These are phyloP conservation scores for Triangularia setosa DNA, from an alignment of 2,329 filamentous ascomycete genomes.

Conservation along the genomic window DNA sequence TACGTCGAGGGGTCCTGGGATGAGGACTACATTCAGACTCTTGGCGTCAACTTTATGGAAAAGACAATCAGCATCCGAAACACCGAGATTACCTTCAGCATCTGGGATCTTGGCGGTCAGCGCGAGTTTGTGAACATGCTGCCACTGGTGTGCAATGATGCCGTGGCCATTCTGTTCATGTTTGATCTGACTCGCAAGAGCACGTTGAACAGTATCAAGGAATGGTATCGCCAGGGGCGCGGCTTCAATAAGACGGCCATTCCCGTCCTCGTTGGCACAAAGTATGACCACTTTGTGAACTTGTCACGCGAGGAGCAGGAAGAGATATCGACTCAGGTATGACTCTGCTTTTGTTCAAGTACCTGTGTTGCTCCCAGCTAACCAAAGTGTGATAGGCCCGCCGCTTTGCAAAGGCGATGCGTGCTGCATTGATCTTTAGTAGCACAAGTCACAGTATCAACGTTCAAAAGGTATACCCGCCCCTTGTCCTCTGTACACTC, in stretches of 20 bases:
- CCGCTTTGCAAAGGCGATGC: slow-evolving; percentile 97
- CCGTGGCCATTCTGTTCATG: slow-evolving; percentile 98
- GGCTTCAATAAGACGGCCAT: slow-evolving; percentile 99
- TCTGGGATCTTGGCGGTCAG: slow-evolving; percentile 97
- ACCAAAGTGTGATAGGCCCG: slow-evolving; percentile 61
- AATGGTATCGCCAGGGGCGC: slow-evolving; percentile 96
- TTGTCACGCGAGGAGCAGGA: slow-evolving; percentile 97
- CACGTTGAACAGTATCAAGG: slow-evolving; percentile 98
- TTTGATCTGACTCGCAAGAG: slow-evolving; percentile 98
- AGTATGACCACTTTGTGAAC: slow-evolving; percentile 99
- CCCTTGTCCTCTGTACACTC: slow-evolving; percentile 13
- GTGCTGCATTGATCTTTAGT: slow-evolving; percentile 94
- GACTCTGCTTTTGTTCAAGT: slow-evolving; percentile 9
- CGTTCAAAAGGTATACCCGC: slow-evolving; percentile 74
- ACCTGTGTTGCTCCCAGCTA: background rate
- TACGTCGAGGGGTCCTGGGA: slow-evolving; percentile 99
- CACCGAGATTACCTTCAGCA: slow-evolving; percentile 98
- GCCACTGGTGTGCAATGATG: slow-evolving; percentile 97
- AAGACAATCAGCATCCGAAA: slow-evolving; percentile 99
- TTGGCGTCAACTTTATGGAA: slow-evolving; percentile 99
- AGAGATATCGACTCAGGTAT: slow-evolving; percentile 92
- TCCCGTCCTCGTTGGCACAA: slow-evolving; percentile 92
- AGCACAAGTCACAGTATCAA: slow-evolving; percentile 99
- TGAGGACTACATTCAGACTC: slow-evolving; percentile 98
- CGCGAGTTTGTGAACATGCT: slow-evolving; percentile 99